Evolutionary conservation across 2,329 filamentous ascomycete genomes (phyloP).

Genomic region (Cadophora sp.): DNA sequence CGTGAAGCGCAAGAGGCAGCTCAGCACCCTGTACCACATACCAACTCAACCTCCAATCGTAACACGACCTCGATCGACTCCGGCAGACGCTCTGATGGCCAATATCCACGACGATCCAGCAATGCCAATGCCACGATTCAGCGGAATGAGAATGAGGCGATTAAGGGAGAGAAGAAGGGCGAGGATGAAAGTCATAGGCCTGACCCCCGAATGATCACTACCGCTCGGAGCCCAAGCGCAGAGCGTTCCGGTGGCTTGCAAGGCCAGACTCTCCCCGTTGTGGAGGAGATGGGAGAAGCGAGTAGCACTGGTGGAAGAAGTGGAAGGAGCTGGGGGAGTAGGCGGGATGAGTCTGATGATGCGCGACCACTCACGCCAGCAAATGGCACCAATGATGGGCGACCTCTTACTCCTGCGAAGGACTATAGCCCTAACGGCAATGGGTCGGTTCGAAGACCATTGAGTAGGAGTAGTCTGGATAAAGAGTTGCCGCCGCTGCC

Average conservation of each 20-base stretch:
- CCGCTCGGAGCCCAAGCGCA: slow-evolving; percentile 61
- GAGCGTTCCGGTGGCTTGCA: slow-evolving; percentile 60
- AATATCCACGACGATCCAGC: slow-evolving; percentile 34
- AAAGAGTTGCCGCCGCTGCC: slow-evolving; percentile 67
- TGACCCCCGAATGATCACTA: slow-evolving; percentile 56
- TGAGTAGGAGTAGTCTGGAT: slow-evolving; percentile 64
- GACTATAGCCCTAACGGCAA: slow-evolving; percentile 34
- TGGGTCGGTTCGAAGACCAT: slow-evolving; percentile 27
- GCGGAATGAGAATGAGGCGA: slow-evolving; percentile 41
- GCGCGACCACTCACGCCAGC: slow-evolving; percentile 37
- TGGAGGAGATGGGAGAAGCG: slow-evolving; percentile 87
- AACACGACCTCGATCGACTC: slow-evolving; percentile 37
- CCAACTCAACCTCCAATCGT: slow-evolving; percentile 38
- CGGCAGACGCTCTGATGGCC: slow-evolving; percentile 36
- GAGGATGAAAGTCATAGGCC: slow-evolving; percentile 42
- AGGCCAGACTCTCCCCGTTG: slow-evolving; percentile 76
- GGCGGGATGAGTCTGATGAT: slow-evolving; percentile 46
- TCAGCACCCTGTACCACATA: slow-evolving; percentile 34
- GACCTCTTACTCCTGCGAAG: slow-evolving; percentile 38
- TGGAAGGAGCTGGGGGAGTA: slow-evolving; percentile 52
- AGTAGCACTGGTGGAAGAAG: slow-evolving; percentile 68
- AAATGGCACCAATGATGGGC: slow-evolving; percentile 37
- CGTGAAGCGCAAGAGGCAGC: slow-evolving; percentile 56
- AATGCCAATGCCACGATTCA: slow-evolving; percentile 38
- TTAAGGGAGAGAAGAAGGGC: slow-evolving; percentile 45